Percentiles rank a stretch among this genome's conserved stretches.
phyloP scores from a whole-genome alignment of 345 rosid genomes.

The Cochlearia excelsa region DNA sequence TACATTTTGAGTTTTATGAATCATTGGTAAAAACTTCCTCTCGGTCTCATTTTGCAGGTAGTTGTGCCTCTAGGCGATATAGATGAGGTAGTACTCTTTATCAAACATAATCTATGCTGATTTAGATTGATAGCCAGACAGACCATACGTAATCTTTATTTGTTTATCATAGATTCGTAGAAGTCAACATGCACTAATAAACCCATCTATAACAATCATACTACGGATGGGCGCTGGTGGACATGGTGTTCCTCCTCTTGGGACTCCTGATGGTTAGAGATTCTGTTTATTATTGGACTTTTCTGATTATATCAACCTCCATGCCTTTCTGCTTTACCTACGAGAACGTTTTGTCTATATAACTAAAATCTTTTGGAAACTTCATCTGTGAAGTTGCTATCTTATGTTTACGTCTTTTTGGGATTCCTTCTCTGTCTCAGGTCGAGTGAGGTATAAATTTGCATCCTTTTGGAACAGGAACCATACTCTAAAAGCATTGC shows the following conservation, averaged over 20 bases:
- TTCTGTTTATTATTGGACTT: slow-evolving; percentile 16
- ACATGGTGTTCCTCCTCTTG: slow-evolving; percentile 99
- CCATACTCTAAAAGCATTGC: slow-evolving; percentile 77
- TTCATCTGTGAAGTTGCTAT: slow-evolving; percentile 23
- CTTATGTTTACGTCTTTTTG: slow-evolving; percentile 34
- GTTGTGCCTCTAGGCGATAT: slow-evolving; percentile 89
- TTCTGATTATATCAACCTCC: background rate
- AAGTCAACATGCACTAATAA: slow-evolving; percentile 96
- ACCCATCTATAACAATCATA: slow-evolving; percentile 91
- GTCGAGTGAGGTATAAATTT: slow-evolving; percentile 98
- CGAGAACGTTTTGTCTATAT: background rate
- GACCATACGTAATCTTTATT: background rate
- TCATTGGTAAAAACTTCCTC: slow-evolving; percentile 3
- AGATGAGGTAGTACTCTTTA: slow-evolving; percentile 63
- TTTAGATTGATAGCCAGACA: background rate
- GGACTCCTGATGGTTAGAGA: slow-evolving; percentile 91
- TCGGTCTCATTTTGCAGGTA: slow-evolving; percentile 48
- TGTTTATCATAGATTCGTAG: slow-evolving; percentile 64
- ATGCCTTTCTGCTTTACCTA: slow-evolving; percentile 9
- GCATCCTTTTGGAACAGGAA: slow-evolving; percentile 99
- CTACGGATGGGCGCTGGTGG: slow-evolving; percentile 99
- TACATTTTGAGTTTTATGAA: background rate
- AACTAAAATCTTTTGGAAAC: slow-evolving; percentile 1
- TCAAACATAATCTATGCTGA: slow-evolving; percentile 19
- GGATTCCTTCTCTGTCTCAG: slow-evolving; percentile 50